Evolutionary conservation across 129 eudicot species (phyloP).

Genomic region (Lactuca saligna): DNA sequence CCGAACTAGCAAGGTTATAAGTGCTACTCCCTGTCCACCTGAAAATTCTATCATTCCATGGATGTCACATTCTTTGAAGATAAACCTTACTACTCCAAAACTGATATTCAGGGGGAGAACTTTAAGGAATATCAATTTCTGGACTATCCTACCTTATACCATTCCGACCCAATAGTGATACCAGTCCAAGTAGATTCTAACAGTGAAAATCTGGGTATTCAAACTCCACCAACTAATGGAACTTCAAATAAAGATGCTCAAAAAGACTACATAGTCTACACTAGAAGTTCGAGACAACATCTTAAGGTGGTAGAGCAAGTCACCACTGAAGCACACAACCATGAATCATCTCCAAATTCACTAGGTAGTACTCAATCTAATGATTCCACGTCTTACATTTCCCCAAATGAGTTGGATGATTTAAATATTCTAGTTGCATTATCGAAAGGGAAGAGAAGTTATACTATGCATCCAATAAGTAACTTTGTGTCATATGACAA

Average conservation of each 20-base stretch:
- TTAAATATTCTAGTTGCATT: not conserved
- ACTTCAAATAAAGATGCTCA: too few relatives aligned
- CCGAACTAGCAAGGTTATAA: not conserved
- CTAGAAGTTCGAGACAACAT: not conserved
- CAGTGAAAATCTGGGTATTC: not conserved
- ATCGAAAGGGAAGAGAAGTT: not conserved
- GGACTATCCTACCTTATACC: not conserved
- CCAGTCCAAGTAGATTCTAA: not conserved
- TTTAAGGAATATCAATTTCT: not conserved
- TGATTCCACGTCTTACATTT: not conserved
- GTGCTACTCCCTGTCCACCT: too few relatives aligned
- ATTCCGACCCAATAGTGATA: not conserved
- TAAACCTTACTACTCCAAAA: too few relatives aligned
- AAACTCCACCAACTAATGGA: too few relatives aligned
- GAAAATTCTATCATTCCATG: too few relatives aligned
- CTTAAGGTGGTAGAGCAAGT: not conserved
- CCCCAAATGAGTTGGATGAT: not conserved
- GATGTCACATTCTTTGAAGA: not conserved
- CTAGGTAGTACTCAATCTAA: not conserved
- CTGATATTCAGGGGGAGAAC: not conserved
- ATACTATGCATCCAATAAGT: not conserved
- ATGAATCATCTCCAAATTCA: not conserved
- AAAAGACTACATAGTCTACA: not conserved
- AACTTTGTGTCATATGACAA: not conserved
- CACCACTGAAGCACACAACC: not conserved